These are phyloP conservation scores for Circinella minor DNA, from an alignment of 371 early-diverging fungal genomes.

Conservation along the genomic window DNA sequence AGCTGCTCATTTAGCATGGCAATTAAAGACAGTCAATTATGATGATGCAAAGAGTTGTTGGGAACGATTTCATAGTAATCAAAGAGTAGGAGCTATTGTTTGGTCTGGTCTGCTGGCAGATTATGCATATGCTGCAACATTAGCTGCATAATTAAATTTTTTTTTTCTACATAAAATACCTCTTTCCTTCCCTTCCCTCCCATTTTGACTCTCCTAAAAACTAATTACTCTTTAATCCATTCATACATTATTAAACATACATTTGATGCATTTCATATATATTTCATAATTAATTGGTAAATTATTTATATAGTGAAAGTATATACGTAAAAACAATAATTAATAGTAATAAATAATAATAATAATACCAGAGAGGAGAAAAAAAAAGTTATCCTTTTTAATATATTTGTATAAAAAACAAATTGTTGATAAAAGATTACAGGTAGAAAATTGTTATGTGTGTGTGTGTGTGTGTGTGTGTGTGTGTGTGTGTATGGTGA, in stretches of 20 bases:
- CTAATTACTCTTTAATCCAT: no score
- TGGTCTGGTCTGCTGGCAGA: conserved; percentile 76
- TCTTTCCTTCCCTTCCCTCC: not conserved
- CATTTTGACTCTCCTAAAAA: no score
- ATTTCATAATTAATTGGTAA: no score
- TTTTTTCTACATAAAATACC: no score
- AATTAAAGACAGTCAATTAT: conserved; percentile 75
- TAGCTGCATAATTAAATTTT: conserved; percentile 3
- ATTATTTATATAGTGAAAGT: not conserved
- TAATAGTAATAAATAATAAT: not conserved
- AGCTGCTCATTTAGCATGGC: conserved; percentile 81
- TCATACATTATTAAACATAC: no score
- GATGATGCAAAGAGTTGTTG: conserved; percentile 71
- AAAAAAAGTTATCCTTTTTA: conserved; percentile 2
- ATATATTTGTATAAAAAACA: not conserved
- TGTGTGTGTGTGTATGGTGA: not conserved
- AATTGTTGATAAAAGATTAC: not conserved
- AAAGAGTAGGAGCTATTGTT: conserved; percentile 78
- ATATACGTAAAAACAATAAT: not conserved
- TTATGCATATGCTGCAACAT: conserved; percentile 12
- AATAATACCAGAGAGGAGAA: not conserved
- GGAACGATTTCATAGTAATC: conserved; percentile 77
- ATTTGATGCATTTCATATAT: no score
- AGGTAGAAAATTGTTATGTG: not conserved
- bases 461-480: not conserved